Evolutionary conservation across 1,284 basidiomycete genomes (phyloP).

Genomic region (Trichosporon sp.): DNA sequence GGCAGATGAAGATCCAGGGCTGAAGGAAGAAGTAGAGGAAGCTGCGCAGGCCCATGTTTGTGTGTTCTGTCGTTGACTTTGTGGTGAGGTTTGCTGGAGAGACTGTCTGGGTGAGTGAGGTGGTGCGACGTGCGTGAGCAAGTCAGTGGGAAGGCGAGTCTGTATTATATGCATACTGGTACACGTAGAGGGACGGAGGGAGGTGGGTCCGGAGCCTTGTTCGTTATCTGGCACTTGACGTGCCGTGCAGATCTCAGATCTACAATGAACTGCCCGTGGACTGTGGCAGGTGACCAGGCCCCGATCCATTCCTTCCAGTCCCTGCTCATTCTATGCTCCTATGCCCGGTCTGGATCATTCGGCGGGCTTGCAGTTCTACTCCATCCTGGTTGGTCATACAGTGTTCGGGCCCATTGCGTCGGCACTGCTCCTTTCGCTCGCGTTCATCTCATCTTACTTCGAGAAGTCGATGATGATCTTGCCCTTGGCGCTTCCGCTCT

Average conservation of each 20-base stretch:
- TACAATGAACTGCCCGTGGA: neutral
- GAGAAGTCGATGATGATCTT: conserved; percentile 28
- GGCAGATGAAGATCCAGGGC: conserved; percentile 25
- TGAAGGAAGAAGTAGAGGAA: conserved; percentile 12
- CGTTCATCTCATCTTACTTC: neutral
- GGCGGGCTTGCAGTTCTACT: too few species aligned
- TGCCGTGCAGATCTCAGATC: neutral
- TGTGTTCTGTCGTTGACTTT: neutral
- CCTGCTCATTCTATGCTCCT: neutral
- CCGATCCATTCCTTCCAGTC: neutral
- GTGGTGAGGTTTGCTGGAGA: too few species aligned
- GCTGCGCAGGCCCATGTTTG: neutral
- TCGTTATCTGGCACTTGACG: neutral
- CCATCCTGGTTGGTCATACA: too few species aligned
- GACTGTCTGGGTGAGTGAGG: neutral
- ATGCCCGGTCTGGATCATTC: too few species aligned
- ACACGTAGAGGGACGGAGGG: neutral
- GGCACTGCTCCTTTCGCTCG: neutral
- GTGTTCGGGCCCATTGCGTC: too few species aligned
- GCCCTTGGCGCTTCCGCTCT: conserved; percentile 32
- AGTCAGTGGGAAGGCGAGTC: neutral
- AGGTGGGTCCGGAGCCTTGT: neutral
- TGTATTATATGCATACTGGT: neutral
- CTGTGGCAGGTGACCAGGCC: neutral
- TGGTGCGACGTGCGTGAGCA: neutral